These are phyloP conservation scores for Guadua angustifolia DNA, from an alignment of 176 grass and related monocot genomes.

Conservation along the genomic window DNA sequence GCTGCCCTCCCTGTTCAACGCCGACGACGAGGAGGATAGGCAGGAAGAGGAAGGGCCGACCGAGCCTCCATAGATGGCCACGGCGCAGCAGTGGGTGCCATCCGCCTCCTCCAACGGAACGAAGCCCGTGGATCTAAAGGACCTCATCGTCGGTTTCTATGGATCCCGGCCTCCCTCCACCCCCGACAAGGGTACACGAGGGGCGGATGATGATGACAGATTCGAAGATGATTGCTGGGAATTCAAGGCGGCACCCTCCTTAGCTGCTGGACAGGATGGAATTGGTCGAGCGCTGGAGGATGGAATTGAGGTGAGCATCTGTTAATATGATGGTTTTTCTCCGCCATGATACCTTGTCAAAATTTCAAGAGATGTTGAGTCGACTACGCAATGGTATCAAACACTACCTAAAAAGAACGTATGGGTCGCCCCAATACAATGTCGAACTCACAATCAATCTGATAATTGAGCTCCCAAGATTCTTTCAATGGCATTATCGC, in stretches of 20 bases:
- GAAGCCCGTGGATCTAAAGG: too few species aligned
- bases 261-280: background rate
- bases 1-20: too few species aligned
- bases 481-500: background rate
- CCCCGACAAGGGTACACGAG: too few species aligned
- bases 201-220: conserved; percentile 1
- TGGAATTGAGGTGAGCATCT: conserved; percentile 42
- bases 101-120: too few species aligned
- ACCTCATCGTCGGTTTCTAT: too few species aligned
- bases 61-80: too few species aligned
- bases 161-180: too few species aligned
- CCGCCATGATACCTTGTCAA: background rate
- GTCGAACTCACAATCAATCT: background rate
- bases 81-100: too few species aligned
- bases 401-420: background rate
- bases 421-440: background rate
- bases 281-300: background rate
- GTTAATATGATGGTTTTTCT: background rate
- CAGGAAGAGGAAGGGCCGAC: too few species aligned
- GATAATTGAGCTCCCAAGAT: background rate
- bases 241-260: conserved; percentile 48
- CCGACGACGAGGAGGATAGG: too few species aligned
- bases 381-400: background rate
- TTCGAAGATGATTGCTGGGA: conserved; percentile 52
- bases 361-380: background rate